Base-by-base conservation (phyloP, 2,329 filamentous ascomycete species). In the Escovopsis sp. region DNA sequence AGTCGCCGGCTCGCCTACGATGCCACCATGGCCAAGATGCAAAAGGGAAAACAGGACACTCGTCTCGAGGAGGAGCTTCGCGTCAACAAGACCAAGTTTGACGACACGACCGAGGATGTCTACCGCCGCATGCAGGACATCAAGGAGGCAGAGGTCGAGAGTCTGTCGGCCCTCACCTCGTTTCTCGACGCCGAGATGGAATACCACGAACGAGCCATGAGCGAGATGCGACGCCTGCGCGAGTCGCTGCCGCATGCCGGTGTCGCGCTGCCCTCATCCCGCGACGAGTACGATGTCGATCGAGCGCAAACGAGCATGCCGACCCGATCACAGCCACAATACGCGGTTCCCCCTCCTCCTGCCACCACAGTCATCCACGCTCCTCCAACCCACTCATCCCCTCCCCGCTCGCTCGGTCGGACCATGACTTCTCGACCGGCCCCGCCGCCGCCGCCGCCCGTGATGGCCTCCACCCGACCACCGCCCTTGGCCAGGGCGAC, bases 51-150 rank as follows among this genome's bases (percentile, higher is more conserved):
- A 67, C 86, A 81, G 54, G 89, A 96, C 55, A 94, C 91, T 65
- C 74, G 86, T 47, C 72, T 91, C 43, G 91, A 96, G 60, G 89
- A 96, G 57, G 89, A 96, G 61, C 74, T 94, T 41, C 82, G 89
- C 43, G 74, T 79, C 25, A 85, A 91, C 59, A 94, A 94, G 60
- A 84, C 85, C 53, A 96, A 96, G 64, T 96, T 94, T 56, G 91
- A 96, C 57, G 91, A 96, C 65, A 81, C 85, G 13, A 91, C 76
- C 56, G 89, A 96, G 56, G 89, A 96, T 53, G 88, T 96, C 42
- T 74, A 81, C 52, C 77, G 89, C 45, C 76, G 89, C 42, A 96
- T 96, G 91, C 78, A 93, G 62, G 89, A 96, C 56, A 93, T 96
- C 64, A 89, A 91, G 65, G 88, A 95, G 53, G 76, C 85, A 16